A percentile compares a stretch with the other conserved stretches of the same genome.
Conservation (phyloP, 768 basidiomycete genomes). For the Exsudoporus frostii region DNA sequence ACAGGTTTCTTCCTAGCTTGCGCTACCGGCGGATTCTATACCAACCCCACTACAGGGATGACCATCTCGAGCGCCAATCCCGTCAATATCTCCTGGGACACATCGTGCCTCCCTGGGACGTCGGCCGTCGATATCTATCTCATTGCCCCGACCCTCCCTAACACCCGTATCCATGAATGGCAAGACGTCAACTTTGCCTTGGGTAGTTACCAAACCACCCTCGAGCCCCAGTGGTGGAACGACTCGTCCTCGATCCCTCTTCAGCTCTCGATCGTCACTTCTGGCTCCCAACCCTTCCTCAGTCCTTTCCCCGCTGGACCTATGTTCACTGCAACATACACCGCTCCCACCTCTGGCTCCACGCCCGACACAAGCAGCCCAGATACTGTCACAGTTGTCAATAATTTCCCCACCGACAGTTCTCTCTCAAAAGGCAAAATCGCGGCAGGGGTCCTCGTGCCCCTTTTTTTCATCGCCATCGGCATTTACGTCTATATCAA, state of each 20-base stretch:
- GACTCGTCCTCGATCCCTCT: slow-evolving; percentile 44
- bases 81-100: slow-evolving; percentile 63
- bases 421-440: slow-evolving; percentile 51
- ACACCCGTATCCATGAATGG: slow-evolving; percentile 57
- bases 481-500: slow-evolving; percentile 49
- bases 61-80: slow-evolving; percentile 46
- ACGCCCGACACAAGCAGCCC: slow-evolving; percentile 37
- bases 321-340: slow-evolving; percentile 63
- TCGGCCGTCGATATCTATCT: slow-evolving; percentile 65
- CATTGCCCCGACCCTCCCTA: slow-evolving; percentile 44
- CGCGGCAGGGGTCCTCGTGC: slow-evolving; percentile 61
- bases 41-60: slow-evolving; percentile 46
- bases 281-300: slow-evolving; percentile 49
- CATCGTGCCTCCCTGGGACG: slow-evolving; percentile 47
- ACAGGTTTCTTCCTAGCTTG: slow-evolving; percentile 39
- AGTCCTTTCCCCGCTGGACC: slow-evolving; percentile 61
- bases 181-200: slow-evolving; percentile 43
- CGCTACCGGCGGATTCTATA: slow-evolving; percentile 59
- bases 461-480: slow-evolving; percentile 55
- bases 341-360: slow-evolving; percentile 38
- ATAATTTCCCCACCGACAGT: slow-evolving; percentile 33
- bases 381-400: slow-evolving; percentile 40
- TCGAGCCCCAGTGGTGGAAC: slow-evolving; percentile 75
- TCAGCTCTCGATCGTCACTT: slow-evolving; percentile 57
- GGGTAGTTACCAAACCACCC: slow-evolving; percentile 47